Evolutionary conservation across 352 stramenopile species (phyloP), one percentile per base, ranked within the genome.

Genomic region (Phytophthora meadii): DNA sequence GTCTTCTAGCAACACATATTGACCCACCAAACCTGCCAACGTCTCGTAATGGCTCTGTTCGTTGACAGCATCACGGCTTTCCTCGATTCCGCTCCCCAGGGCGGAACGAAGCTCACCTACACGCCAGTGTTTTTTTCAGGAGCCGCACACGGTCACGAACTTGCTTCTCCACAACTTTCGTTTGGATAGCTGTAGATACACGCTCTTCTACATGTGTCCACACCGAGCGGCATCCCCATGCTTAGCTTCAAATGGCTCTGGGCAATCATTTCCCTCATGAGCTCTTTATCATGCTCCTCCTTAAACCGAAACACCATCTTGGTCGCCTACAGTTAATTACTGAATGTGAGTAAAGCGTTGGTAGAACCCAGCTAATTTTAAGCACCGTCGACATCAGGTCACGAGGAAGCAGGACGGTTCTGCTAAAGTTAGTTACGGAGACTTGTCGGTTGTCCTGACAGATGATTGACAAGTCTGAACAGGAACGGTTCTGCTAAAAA

Each of bases 211-310:
- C 22, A 22, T 22, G 22, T 22, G 22, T 22, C 22, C 22, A 22
- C 22, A 22, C 15, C 32, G 32, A 39, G 32, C 32, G 32, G 44
- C 15, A 12, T 49, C 54, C 4, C 44, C 55, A 22, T 64, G 56
- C 24, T 42, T 44, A 2, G 45, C 55, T 28, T 36, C 24, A 51
- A 51, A 64, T 3, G 46, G 46, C 37, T 57, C 15, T 57, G 4
- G 8, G 46, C 40, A 54, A 54, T 60, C 6, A 54, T 7, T 27
- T 66, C 58, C 22, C 48, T n/a, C 28, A 54, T 45, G 8, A 65
- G 56, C 30, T 66, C 49, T 15, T 60, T 54, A 30, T 60, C 58
- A 8, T 66, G 14, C 1, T 50, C 58, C 9, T 66, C 58, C 2
- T 17, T 54, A 22, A 66, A 66, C 1, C 58, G 49, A 24, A 52